These are phyloP conservation scores for Rhynchospora breviuscula DNA, from an alignment of 176 grass and related monocot genomes.

Conservation along the genomic window DNA sequence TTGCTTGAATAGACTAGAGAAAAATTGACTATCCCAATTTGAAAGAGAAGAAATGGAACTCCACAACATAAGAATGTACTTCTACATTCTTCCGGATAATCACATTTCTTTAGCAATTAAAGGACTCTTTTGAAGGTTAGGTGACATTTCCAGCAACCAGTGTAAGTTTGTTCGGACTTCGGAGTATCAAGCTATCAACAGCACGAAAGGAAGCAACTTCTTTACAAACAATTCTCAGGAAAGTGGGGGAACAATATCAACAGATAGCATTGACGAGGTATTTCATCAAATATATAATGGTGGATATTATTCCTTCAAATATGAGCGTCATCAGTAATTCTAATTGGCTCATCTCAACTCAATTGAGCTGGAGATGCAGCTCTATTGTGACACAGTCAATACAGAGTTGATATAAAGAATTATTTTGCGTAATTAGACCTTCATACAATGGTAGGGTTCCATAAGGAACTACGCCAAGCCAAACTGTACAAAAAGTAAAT, in stretches of 20 bases:
- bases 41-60: background rate
- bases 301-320: background rate
- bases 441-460: background rate
- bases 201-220: too few relatives aligned
- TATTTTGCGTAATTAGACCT: background rate
- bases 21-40: background rate
- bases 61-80: too few relatives aligned
- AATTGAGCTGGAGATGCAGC: background rate
- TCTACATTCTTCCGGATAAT: too few relatives aligned
- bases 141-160: background rate
- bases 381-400: background rate
- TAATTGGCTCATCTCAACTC: background rate
- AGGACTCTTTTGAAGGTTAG: background rate
- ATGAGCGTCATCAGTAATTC: background rate
- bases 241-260: background rate
- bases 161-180: too few relatives aligned
- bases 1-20: background rate
- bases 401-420: background rate
- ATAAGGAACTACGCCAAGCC: too few relatives aligned
- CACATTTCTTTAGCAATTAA: background rate
- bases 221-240: too few relatives aligned
- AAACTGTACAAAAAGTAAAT: background rate
- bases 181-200: too few relatives aligned
- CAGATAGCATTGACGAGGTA: background rate
- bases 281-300: background rate